Percentiles rank a stretch among this genome's conserved stretches.
Evolutionary conservation across 345 rosid species (phyloP).

Genomic region (Citrus sinensis): DVS_A1.0 CM039168.1:26500501-26501000

Average conservation of each 20-base stretch:
- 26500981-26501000: not conserved
- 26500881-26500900: not conserved
- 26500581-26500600: not conserved
- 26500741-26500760: not conserved
- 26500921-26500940: not conserved
- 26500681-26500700: not conserved
- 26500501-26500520: not conserved
- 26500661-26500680: not conserved
- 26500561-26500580: not conserved
- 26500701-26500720: not conserved
- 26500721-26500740: not conserved
- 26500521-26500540: not conserved
- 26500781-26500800: not conserved
- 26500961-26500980: not conserved
- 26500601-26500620: not conserved
- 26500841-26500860: not conserved
- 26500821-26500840: not conserved
- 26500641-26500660: not conserved
- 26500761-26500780: not conserved
- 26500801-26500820: not conserved
- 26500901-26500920: not conserved
- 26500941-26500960: not conserved
- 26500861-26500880: not conserved
- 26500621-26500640: not conserved
- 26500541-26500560: not conserved